These are phyloP conservation scores for Micromonas commoda DNA, from an alignment of 139 green algal species.

Conservation along the genomic window DNA sequence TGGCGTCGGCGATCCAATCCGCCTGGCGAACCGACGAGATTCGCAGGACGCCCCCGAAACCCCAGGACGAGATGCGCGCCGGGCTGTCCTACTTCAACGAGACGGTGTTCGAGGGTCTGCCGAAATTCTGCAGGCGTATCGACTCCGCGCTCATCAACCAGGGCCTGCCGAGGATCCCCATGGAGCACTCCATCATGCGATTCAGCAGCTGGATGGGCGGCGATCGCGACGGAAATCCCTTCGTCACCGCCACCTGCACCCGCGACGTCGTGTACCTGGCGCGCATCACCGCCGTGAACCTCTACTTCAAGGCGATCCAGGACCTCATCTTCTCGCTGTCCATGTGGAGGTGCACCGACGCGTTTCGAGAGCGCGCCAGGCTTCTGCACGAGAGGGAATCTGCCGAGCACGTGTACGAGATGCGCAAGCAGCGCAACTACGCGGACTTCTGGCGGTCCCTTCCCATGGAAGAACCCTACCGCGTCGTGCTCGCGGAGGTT, in stretches of 20 bases:
- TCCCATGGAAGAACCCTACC: conserved; percentile 73
- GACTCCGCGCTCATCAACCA: conserved; percentile 71
- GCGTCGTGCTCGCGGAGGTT: conserved; percentile 79
- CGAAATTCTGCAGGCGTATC: conserved; percentile 68
- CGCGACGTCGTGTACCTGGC: conserved; percentile 80
- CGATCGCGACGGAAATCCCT: conserved; percentile 92
- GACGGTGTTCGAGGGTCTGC: conserved; percentile 73
- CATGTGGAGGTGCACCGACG: conserved; percentile 74
- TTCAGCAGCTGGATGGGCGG: conserved; percentile 94
- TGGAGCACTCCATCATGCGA: conserved; percentile 60
- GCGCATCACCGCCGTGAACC: conserved; percentile 80
- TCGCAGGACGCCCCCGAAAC: conserved; percentile 71
- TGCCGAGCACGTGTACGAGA: conserved; percentile 1
- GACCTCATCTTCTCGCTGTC: conserved; percentile 59
- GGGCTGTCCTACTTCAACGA: conserved; percentile 92
- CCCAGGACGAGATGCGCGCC: conserved; percentile 83
- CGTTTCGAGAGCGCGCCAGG: conserved; percentile 43
- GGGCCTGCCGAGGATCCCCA: conserved; percentile 77
- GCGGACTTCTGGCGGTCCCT: conserved; percentile 43
- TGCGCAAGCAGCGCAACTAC: conserved; percentile 29
- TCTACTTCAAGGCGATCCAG: conserved; percentile 87
- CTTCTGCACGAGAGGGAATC: neutral
- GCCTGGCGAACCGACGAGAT: conserved; percentile 94
- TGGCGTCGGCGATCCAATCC: conserved; percentile 34
- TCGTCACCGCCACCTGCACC: conserved; percentile 80